Evolutionary conservation across 2,329 filamentous ascomycete genomes (phyloP).

Genomic region (Incumbomyces lentus): DNA sequence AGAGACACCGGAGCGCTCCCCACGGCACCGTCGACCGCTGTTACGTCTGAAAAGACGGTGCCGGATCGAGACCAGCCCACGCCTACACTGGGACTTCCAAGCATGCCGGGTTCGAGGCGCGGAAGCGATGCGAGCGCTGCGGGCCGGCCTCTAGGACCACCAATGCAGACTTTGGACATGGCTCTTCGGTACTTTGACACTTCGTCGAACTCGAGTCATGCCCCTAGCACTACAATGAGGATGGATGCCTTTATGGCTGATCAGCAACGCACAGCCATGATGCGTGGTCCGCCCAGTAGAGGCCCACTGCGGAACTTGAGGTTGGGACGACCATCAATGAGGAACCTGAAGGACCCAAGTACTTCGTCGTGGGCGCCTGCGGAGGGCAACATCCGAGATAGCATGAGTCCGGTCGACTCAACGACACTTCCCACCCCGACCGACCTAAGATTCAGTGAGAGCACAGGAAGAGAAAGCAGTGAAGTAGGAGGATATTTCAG

Average conservation of each 20-base stretch:
- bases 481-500: conserved; percentile 7
- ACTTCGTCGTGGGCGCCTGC: conserved; percentile 2
- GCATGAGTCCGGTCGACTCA: conserved; percentile 3
- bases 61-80: conserved; percentile 18
- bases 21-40: conserved; percentile 16
- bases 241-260: conserved; percentile 90
- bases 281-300: neutral
- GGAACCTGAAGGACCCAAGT: conserved; percentile 3
- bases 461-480: conserved; percentile 5
- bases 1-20: conserved; percentile 25
- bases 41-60: conserved; percentile 14
- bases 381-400: neutral
- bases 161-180: conserved; percentile 28
- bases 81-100: conserved; percentile 31
- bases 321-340: conserved; percentile 5
- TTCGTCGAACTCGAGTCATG: conserved; percentile 54
- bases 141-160: conserved; percentile 27
- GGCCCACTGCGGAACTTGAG: conserved; percentile 2
- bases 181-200: conserved; percentile 56
- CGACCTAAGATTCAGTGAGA: conserved; percentile 6
- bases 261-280: conserved; percentile 9
- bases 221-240: conserved; percentile 65
- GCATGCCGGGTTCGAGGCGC: conserved; percentile 26
- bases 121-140: conserved; percentile 44
- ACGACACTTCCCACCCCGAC: neutral